Evolutionary conservation across 2,329 filamentous ascomycete genomes (phyloP).

Genomic region (Seiridium cupressi): DNA sequence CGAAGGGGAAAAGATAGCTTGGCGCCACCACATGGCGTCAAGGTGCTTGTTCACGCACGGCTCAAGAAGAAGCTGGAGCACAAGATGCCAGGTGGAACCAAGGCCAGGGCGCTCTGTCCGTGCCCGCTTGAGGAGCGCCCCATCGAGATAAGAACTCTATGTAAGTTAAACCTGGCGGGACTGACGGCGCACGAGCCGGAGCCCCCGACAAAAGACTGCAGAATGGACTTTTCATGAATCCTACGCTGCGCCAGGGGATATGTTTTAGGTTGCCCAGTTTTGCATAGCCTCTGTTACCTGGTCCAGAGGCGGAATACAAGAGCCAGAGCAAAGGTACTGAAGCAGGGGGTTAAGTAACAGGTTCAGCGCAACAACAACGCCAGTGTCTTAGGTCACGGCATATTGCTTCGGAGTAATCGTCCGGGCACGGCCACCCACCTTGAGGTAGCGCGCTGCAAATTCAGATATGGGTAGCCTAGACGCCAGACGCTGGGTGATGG

Average conservation of each 20-base stretch:
- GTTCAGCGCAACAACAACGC: not conserved
- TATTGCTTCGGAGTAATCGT: not conserved
- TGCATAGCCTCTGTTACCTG: not conserved
- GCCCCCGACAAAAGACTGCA: not conserved
- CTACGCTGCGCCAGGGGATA: not conserved
- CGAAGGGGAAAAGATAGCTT: too few relatives aligned
- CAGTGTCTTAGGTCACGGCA: not conserved
- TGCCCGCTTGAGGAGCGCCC: not conserved
- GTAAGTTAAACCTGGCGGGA: not conserved
- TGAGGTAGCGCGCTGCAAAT: not conserved
- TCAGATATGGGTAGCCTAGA: not conserved
- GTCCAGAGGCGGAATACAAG: not conserved
- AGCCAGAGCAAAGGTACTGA: not conserved
- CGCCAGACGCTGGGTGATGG: not conserved
- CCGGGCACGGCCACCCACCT: not conserved
- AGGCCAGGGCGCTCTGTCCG: not conserved
- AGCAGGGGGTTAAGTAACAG: not conserved
- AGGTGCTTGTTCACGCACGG: too few relatives aligned
- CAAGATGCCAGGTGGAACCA: not conserved
- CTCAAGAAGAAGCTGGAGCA: too few relatives aligned
- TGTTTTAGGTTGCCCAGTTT: not conserved
- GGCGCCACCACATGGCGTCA: too few relatives aligned
- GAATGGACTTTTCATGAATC: not conserved
- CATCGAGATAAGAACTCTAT: not conserved
- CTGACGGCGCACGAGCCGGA: not conserved